These are phyloP conservation scores for Dothiorella sarmentorum DNA, from an alignment of 2,329 filamentous ascomycete genomes.

Conservation along the genomic window DNA sequence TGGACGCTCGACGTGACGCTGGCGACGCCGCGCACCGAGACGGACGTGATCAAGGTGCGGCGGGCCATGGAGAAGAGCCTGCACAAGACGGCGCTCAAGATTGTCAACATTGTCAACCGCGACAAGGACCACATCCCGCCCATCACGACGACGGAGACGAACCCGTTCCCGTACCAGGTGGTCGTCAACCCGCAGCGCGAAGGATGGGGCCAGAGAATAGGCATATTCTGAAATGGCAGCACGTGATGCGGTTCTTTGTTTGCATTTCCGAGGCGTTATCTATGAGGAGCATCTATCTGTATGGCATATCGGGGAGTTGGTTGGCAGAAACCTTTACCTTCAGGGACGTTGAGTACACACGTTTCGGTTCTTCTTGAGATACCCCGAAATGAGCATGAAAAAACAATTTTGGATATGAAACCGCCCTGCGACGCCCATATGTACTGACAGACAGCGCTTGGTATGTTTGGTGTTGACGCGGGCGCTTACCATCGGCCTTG, in stretches of 20 bases:
- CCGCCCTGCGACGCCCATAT: no score
- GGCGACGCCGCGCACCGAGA: conserved; percentile 82
- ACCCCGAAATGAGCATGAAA: conserved; percentile 18
- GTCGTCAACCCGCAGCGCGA: conserved; percentile 79
- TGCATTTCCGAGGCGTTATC: conserved; percentile 15
- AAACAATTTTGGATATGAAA: conserved; percentile 8
- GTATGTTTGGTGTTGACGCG: not conserved
- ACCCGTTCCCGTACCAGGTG: conserved; percentile 95
- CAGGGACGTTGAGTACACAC: conserved; percentile 8
- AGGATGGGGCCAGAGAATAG: conserved; percentile 75
- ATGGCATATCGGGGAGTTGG: conserved; percentile 18
- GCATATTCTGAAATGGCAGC: conserved; percentile 55
- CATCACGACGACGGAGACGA: conserved; percentile 85
- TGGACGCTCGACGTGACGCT: conserved; percentile 96
- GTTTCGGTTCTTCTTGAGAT: conserved; percentile 18
- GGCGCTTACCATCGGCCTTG: conserved; percentile 6
- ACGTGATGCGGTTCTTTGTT: not conserved
- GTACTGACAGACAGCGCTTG: no score
- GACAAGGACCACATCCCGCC: conserved; percentile 96
- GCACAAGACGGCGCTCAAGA: conserved; percentile 82
- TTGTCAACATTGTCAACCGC: conserved; percentile 78
- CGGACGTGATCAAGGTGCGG: conserved; percentile 82
- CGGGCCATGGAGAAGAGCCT: conserved; percentile 88
- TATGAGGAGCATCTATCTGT: conserved; percentile 3
- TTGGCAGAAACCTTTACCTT: not conserved